A percentile compares a stretch with the other conserved stretches of the same genome.
Evolutionary conservation across 345 rosid genomes (phyloP).

Genomic region (Triadica sebifera): DNA sequence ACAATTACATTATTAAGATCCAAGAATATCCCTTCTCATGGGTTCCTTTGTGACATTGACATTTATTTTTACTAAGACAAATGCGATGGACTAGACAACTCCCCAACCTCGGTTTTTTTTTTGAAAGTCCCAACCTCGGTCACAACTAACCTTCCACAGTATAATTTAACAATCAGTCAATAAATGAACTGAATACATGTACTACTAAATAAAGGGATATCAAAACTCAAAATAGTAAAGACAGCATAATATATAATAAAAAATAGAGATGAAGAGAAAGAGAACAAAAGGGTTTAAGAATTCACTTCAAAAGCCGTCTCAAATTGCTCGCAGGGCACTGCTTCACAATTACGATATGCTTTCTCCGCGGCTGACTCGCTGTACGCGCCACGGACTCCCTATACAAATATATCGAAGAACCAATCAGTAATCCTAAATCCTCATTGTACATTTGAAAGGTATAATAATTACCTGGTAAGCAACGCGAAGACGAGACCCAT

Average conservation of each 20-base stretch:
- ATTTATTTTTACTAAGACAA: neutral
- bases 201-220: neutral
- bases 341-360: conserved; percentile 92
- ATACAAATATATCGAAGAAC: neutral
- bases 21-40: too few relatives aligned
- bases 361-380: conserved; percentile 95
- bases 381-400: conserved; percentile 95
- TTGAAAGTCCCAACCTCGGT: neutral
- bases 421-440: neutral
- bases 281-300: conserved; percentile 6
- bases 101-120: neutral
- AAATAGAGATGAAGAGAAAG: neutral
- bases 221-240: neutral
- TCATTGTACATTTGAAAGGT: neutral
- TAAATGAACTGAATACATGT: neutral
- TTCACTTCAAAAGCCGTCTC: conserved; percentile 91
- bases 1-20: neutral
- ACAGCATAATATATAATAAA: neutral
- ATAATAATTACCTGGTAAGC: conserved; percentile 71
- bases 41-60: neutral
- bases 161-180: neutral
- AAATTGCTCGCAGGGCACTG: conserved; percentile 95
- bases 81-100: neutral
- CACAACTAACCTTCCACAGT: neutral
- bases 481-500: conserved; percentile 76